Evolutionary conservation across 805 yeast genomes (phyloP).

Genomic region (Candida lessepsii): DNA sequence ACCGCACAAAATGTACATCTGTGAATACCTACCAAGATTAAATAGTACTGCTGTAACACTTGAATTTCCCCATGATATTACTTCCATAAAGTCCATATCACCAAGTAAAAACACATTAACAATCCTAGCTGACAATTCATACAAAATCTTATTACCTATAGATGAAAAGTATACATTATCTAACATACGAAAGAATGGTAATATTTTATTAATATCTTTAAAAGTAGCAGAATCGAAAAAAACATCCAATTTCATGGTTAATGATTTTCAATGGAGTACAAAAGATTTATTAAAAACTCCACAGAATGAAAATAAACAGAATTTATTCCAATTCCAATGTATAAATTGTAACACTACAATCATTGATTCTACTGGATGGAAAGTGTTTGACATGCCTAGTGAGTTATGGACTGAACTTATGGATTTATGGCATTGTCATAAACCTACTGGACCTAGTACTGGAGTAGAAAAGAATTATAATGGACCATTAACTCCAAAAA

Average conservation of each 20-base stretch:
- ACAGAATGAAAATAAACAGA: conserved; percentile 16
- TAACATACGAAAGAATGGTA: not conserved
- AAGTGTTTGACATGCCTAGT: conserved; percentile 72
- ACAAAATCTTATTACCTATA: conserved; percentile 3
- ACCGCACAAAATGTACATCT: conserved; percentile 18
- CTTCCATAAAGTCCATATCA: not conserved
- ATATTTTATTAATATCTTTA: conserved; percentile 11
- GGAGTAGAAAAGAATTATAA: conserved; percentile 29
- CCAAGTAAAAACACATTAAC: not conserved
- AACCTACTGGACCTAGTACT: conserved; percentile 42
- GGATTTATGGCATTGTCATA: conserved; percentile 98
- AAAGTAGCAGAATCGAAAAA: not conserved
- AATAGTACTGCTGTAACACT: conserved; percentile 16
- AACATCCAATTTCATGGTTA: conserved; percentile 8
- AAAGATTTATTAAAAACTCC: conserved; percentile 40
- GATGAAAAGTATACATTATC: not conserved
- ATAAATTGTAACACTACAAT: conserved; percentile 25
- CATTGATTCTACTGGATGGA: conserved; percentile 27
- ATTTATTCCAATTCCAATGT: conserved; percentile 33
- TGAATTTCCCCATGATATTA: conserved; percentile 3
- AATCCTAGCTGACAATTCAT: not conserved
- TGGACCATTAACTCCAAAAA: conserved; percentile 45
- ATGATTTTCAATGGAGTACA: conserved; percentile 42
- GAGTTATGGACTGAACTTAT: conserved; percentile 92
- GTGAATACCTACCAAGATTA: conserved; percentile 26